These are phyloP conservation scores for Plasmodium falciparum DNA, from an alignment of 169 alveolate genomes.

Conservation along the genomic window DNA sequence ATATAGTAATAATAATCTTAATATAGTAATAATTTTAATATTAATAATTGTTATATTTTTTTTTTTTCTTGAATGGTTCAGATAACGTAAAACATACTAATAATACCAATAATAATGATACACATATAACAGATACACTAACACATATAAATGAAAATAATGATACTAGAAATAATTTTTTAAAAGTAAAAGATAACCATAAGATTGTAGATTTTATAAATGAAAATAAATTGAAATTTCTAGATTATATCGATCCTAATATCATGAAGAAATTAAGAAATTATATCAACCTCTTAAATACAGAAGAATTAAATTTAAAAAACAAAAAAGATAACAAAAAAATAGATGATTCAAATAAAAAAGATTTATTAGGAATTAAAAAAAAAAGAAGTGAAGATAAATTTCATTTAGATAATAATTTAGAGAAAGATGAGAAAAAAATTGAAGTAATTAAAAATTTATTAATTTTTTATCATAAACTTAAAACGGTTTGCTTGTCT, in stretches of 20 bases:
- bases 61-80: not conserved
- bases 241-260: constrained; percentile 33
- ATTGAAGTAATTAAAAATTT: constrained; percentile 35
- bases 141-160: not conserved
- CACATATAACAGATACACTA: not conserved
- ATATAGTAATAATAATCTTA: not conserved
- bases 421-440: constrained; percentile 28
- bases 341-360: not conserved
- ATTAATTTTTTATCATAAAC: constrained; percentile 43
- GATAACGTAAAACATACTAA: not conserved
- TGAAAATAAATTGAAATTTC: constrained; percentile 25
- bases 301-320: constrained; percentile 31
- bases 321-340: constrained; percentile 19
- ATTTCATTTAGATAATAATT: not conserved
- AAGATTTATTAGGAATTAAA: not conserved
- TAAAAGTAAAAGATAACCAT: constrained; percentile 50
- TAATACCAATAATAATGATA: not conserved
- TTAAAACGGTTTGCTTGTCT: constrained; percentile 55
- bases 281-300: constrained; percentile 36
- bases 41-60: not conserved
- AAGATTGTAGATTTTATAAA: constrained; percentile 32
- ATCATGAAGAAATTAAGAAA: constrained; percentile 43
- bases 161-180: not conserved
- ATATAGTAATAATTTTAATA: no score
- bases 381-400: not conserved